Evolutionary conservation across 2,329 filamentous ascomycete genomes (phyloP).

Genomic region (Claviceps citrina): DNA sequence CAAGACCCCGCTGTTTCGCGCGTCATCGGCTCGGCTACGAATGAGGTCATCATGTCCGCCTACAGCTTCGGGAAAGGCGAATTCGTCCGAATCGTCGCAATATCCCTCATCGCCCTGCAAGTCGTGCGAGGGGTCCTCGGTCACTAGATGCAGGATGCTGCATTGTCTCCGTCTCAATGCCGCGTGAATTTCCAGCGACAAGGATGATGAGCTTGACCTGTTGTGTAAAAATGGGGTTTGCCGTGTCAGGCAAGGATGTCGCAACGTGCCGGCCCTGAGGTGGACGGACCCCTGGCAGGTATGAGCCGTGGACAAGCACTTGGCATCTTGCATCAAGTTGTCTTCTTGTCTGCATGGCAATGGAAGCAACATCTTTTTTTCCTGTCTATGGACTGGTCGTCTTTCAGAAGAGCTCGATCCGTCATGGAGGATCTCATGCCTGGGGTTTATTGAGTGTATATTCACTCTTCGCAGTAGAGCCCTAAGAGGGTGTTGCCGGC

Average conservation of each 20-base stretch:
- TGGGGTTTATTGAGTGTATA: constrained; percentile 2
- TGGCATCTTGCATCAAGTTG: not conserved
- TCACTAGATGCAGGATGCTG: not conserved
- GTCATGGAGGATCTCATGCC: not conserved
- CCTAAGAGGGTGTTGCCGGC: constrained; percentile 6
- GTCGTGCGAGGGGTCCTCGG: not conserved
- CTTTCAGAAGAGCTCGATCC: not conserved
- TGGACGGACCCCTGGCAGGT: not conserved
- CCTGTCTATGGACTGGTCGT: not conserved
- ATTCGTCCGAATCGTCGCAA: constrained; percentile 4
- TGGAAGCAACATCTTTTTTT: not conserved
- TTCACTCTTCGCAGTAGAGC: constrained; percentile 1
- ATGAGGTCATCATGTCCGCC: constrained; percentile 1
- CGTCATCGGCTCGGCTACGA: not conserved
- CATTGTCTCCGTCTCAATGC: not conserved
- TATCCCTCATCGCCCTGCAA: not conserved
- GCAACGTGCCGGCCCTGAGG: not conserved
- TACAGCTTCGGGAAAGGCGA: constrained; percentile 1
- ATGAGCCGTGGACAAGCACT: not conserved
- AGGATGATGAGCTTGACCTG: not conserved
- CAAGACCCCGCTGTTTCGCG: constrained; percentile 4
- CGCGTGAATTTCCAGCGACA: not conserved
- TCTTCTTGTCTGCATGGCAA: not conserved
- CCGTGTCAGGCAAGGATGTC: not conserved
- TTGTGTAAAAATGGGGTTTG: not conserved